These are phyloP conservation scores for Clarireedia sp. DNA, from an alignment of 2,329 filamentous ascomycete species.

Conservation along the genomic window DNA sequence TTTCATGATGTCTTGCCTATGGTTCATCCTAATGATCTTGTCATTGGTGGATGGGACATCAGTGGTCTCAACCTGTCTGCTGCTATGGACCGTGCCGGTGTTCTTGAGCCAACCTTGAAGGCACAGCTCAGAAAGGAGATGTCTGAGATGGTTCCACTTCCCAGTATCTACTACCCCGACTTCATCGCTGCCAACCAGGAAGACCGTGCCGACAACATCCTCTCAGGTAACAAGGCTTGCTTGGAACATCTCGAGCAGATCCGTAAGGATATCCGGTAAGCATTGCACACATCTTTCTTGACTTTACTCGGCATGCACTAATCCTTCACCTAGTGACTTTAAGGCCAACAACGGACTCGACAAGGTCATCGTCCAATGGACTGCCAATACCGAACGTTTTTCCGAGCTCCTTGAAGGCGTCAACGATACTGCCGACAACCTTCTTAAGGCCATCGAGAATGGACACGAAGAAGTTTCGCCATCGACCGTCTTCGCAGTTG, in stretches of 20 bases:
- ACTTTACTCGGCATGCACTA: neutral
- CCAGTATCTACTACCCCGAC: slow-evolving; percentile 96
- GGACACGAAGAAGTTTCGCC: slow-evolving; percentile 90
- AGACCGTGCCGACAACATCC: slow-evolving; percentile 84
- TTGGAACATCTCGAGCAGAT: slow-evolving; percentile 87
- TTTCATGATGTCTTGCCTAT: slow-evolving; percentile 92
- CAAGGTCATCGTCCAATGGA: slow-evolving; percentile 97
- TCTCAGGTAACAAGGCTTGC: slow-evolving; percentile 76
- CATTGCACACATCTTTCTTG: neutral
- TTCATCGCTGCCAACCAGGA: slow-evolving; percentile 99
- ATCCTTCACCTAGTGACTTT: slow-evolving; percentile 56
- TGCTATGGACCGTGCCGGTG: slow-evolving; percentile 91
- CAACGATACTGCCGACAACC: slow-evolving; percentile 94
- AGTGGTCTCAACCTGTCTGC: slow-evolving; percentile 80
- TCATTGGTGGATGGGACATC: slow-evolving; percentile 96
- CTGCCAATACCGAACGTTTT: slow-evolving; percentile 96
- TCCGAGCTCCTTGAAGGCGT: slow-evolving; percentile 80
- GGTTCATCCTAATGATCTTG: slow-evolving; percentile 93
- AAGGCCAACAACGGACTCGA: slow-evolving; percentile 78
- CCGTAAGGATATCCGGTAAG: slow-evolving; percentile 79
- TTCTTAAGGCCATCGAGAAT: slow-evolving; percentile 76
- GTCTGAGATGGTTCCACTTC: slow-evolving; percentile 77
- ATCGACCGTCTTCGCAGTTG: slow-evolving; percentile 92
- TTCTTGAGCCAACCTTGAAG: slow-evolving; percentile 94
- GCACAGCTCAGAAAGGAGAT: slow-evolving; percentile 86